Base-by-base conservation (phyloP, 2,329 filamentous ascomycete species). In the Colletotrichum sp. region DNA sequence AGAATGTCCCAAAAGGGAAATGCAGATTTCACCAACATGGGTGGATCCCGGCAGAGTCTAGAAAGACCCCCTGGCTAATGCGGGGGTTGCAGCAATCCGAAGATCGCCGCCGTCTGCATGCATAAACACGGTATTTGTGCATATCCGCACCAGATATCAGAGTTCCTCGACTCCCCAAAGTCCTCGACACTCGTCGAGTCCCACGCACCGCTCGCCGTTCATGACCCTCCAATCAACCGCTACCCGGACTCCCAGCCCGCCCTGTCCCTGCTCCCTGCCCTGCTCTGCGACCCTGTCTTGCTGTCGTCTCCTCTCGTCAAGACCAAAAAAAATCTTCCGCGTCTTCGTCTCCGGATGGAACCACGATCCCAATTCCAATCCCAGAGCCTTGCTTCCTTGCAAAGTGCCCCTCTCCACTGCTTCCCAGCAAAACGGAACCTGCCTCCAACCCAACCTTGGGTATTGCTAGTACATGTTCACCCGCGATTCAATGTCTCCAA, bases 1-100 rank as follows among this genome's bases (percentile, higher is more conserved):
- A 79, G 78, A 78, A 76, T 79, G 77, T 78, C 78, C 78, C 69
- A 71, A 79, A 79, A 74, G 55, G 71, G 77, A 68, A 78, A 77
- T 29, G 71, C 71, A 71, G 72, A 15, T 61, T 57, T 65, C 44
- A 55, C 16, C 30, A 61, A n/a, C 34, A 77, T 49, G 66, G 69
- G 69, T 63, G 55, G 64, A 76, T 73, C 70, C 73, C 70, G 12
- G 70, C 59, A 64, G 73, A 66, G 64, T 44, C 64, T 76, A 62
- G 34, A 69, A 65, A 65, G 63, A 34, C 32, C 57, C 71, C 64
- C 57, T 76, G 69, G 63, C 55, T 65, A 76, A 69, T 73, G 73
- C 70, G 73, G 73, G 73, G 73, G 44, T 69, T 76, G 73, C 22
- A 73, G 52, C 34, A 76, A 69, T 73, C 63, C 64, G 57, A 76